Evolutionary conservation across 768 basidiomycete genomes (phyloP).

Genomic region (Boletus sp.): DNA sequence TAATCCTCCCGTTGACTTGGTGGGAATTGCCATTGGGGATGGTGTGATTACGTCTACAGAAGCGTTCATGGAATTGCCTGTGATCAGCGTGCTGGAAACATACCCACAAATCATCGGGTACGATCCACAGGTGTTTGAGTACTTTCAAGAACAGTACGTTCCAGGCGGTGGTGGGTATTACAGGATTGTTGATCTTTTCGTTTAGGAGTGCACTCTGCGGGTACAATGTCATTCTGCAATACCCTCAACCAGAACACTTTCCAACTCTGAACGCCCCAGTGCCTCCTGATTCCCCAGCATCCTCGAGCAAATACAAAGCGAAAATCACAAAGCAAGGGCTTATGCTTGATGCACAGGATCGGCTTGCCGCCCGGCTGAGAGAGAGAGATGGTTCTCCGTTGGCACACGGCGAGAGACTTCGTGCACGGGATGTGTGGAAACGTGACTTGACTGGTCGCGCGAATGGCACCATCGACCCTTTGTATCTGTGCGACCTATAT

Average conservation of each 20-base stretch:
- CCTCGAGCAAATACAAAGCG: not conserved
- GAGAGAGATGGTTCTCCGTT: slow-evolving; percentile 13
- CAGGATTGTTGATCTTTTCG: not conserved
- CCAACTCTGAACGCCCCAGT: slow-evolving; percentile 29
- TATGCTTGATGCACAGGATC: slow-evolving; percentile 21
- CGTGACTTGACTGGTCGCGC: slow-evolving; percentile 48
- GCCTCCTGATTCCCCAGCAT: fast-evolving
- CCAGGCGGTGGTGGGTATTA: not conserved
- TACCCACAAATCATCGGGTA: slow-evolving; percentile 76
- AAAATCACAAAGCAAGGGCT: slow-evolving; percentile 9
- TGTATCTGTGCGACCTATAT: slow-evolving; percentile 61
- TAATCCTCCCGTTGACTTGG: slow-evolving; percentile 63
- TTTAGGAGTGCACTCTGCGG: slow-evolving; percentile 59
- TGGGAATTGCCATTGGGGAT: slow-evolving; percentile 69
- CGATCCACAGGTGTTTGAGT: slow-evolving; percentile 61
- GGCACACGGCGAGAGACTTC: slow-evolving; percentile 22
- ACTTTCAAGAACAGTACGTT: slow-evolving; percentile 65
- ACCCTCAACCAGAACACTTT: slow-evolving; percentile 57
- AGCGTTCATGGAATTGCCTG: slow-evolving; percentile 52
- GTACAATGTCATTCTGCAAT: slow-evolving; percentile 63
- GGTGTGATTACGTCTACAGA: slow-evolving; percentile 50
- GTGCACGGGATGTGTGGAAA: slow-evolving; percentile 35
- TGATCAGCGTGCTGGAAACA: slow-evolving; percentile 62
- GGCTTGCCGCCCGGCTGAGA: slow-evolving; percentile 3
- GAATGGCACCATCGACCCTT: slow-evolving; percentile 58